Evolutionary conservation across 306 rosid species (phyloP), one percentile per base, ranked within the genome.

Genomic region (Trifolium pratense): DNA sequence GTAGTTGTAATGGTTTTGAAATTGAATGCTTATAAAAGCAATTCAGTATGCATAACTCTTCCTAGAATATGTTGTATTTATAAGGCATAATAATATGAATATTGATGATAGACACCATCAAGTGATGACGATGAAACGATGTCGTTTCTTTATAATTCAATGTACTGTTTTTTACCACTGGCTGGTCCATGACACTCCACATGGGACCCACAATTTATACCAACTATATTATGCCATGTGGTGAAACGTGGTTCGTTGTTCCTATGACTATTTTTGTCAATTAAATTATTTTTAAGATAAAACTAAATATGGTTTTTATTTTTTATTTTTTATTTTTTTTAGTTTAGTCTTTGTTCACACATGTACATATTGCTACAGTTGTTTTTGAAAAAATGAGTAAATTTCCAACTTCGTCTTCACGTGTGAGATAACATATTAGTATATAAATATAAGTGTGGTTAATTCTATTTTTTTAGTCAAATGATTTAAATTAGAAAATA

Each of bases 1-100:
- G 32, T 56, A 10, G 61, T 56, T 4, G 61, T 21, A 56, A 12
- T 45, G 55, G 52, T 17, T 72, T 62, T 29, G 79, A 56, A 69
- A 39, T 65, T 16, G 55, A 65, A 65, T 25, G 34, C n/a, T 13
- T 46, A 29, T 29, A 13, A 13, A 9, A 53, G 39, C 12, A 31
- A 36, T 52, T 75, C 8, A 46, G 31, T 13, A 53, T 63, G 46
- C 65, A 63, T 25, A 51, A 63, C 6, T 6, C 81, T 69, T 75
- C 59, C 20, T 37, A 0, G 18, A 70, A 69, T 84, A 43, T 83
- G 37, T 76, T 83, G 37, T 76, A 88, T 86, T 88, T 88, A 88
- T 90, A 88, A 88, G 34, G 73, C 79, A 49, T 16, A 21, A 65
- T 6, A 36, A 6, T 36, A 36, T 36, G 39, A 36, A 36, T n/a